Evolutionary conservation across 1,284 basidiomycete genomes (phyloP), one percentile per base, ranked within the genome.

Genomic region (Leucoagaricus sp.): DNA sequence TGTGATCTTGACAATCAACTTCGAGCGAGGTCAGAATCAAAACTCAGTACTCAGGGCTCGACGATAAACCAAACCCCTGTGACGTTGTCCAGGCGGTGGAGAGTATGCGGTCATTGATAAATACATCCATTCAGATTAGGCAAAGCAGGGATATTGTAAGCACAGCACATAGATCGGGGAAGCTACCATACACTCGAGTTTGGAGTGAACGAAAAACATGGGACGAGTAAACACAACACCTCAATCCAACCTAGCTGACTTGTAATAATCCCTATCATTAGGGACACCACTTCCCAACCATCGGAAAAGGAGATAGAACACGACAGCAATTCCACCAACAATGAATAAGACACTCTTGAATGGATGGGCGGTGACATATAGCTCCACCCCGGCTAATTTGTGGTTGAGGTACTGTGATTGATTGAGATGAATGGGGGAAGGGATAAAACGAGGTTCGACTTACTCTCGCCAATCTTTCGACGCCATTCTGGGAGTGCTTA

Each of bases 391-490:
- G n/a, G 71, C 62, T 62, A 86, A 68, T 61, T 79, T 79, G 41
- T 64, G 61, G 69, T 81, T 86, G 31, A 86, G 67, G 59, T 76
- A 79, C 84, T 86, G 64, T 49, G 13, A 45, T 7, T 51, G 48
- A 49, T 47, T 26, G 48, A 49, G 15, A 47, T 31, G 23, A 48
- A 51, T 38, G 31, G 5, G 40, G 41, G 13, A n/a, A 51, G 36
- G 12, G 23, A 13, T 19, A 44, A 25, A 49, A 2, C 42, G 19
- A 19, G 19, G 38, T n/a, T 29, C 44, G 17, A 45, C 86, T 21
- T 65, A 91, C 89, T 58, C 85, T 73, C 1, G 86, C 82, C n/a
- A 80, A 64, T 33, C 89, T 78, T 67, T 93, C 89, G 17, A 90
- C 65, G 7, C 80, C 50, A 63, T 85, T 91, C 65, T 89, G 88